Conservation (phyloP, 768 basidiomycete genomes). For the Pisolithus orientalis region DNA sequence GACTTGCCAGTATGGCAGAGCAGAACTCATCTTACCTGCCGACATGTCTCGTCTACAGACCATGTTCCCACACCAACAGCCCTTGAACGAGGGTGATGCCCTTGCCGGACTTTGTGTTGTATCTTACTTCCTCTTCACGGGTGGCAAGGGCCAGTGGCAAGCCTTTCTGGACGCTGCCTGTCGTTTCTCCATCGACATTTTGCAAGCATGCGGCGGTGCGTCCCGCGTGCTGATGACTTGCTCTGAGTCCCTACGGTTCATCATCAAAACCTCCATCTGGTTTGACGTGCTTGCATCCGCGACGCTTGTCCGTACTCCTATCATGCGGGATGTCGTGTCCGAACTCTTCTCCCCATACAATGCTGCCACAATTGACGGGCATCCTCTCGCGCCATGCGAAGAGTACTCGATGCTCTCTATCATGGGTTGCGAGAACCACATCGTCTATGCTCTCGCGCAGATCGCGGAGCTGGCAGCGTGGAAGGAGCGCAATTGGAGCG, state of each 20-base stretch:
- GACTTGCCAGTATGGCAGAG: conserved; percentile 21
- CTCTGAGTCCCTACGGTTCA: conserved; percentile 53
- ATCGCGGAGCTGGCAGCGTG: conserved; percentile 59
- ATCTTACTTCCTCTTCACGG: conserved; percentile 72
- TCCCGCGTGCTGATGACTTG: conserved; percentile 41
- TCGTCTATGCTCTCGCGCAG: conserved; percentile 76
- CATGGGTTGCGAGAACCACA: conserved; percentile 81
- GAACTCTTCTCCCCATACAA: conserved; percentile 39
- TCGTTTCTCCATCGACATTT: conserved; percentile 44
- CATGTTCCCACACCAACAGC: conserved; percentile 12
- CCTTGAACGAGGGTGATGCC: conserved; percentile 56
- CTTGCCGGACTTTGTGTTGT: conserved; percentile 74
- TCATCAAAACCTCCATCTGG: conserved; percentile 82
- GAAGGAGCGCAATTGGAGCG: conserved; percentile 42
- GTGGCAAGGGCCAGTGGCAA: conserved; percentile 66
- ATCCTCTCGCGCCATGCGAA: conserved; percentile 32
- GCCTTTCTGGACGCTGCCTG: conserved; percentile 59
- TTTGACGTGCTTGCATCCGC: conserved; percentile 79
- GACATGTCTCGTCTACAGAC: conserved; percentile 20
- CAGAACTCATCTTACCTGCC: conserved; percentile 13
- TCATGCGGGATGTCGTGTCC: conserved; percentile 50
- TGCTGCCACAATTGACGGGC: conserved; percentile 19
- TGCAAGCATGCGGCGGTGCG: conserved; percentile 36
- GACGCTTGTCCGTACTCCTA: conserved; percentile 55
- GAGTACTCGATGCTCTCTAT: conserved; percentile 70